Evolutionary conservation across 2,329 filamentous ascomycete species (phyloP).

Genomic region (Ascochyta pisi): DNA sequence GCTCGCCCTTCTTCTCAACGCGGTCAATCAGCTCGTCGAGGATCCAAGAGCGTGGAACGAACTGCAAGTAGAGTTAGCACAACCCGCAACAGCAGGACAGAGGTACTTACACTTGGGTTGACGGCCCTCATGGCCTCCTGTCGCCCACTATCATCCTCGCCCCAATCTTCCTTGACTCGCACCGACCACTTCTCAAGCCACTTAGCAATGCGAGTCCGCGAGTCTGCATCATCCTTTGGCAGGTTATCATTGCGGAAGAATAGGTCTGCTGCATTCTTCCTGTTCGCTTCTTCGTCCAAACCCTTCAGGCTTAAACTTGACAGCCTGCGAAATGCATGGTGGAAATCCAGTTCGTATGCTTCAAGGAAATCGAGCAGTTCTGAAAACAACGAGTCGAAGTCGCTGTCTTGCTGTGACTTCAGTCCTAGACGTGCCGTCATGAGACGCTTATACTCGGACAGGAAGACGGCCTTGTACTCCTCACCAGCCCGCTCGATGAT

Average conservation of each 20-base stretch:
- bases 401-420: constrained; percentile 69
- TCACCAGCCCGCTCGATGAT: constrained; percentile 82
- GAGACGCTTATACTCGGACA: constrained; percentile 85
- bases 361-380: constrained; percentile 83
- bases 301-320: constrained; percentile 68
- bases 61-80: constrained; percentile 53
- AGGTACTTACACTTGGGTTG: constrained; percentile 73
- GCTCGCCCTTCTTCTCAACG: constrained; percentile 83
- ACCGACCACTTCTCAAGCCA: constrained; percentile 85
- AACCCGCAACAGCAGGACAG: constrained; percentile 2
- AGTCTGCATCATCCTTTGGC: constrained; percentile 64
- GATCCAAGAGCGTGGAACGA: constrained; percentile 88
- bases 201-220: constrained; percentile 69
- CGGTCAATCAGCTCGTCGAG: constrained; percentile 90
- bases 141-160: constrained; percentile 62
- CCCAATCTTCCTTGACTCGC: constrained; percentile 79
- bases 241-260: constrained; percentile 81
- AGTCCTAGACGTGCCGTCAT: constrained; percentile 84
- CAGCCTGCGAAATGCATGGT: constrained; percentile 88
- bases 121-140: constrained; percentile 78
- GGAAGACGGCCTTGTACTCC: constrained; percentile 87
- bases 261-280: constrained; percentile 68
- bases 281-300: constrained; percentile 68
- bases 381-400: constrained; percentile 85
- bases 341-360: constrained; percentile 85